These are phyloP conservation scores for Tagetes patula DNA, from an alignment of 129 eudicot species.

Conservation along the genomic window DNA sequence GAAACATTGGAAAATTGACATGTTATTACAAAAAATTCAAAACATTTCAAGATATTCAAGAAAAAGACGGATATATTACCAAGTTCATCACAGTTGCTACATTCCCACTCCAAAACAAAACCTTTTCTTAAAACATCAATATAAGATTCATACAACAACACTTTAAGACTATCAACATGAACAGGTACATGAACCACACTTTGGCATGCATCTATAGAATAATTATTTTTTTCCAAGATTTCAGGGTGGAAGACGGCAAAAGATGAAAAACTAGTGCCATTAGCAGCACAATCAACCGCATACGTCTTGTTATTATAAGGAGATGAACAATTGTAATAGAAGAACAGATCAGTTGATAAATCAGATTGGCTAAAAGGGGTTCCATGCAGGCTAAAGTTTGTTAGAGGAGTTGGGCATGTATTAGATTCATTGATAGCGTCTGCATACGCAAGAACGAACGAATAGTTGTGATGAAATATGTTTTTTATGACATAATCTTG, in stretches of 20 bases:
- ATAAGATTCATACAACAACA: constrained; percentile 44
- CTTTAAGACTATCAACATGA: constrained; percentile 24
- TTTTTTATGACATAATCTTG: constrained; percentile 47
- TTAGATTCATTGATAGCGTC: constrained; percentile 33
- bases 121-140: constrained; percentile 53
- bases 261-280: constrained; percentile 33
- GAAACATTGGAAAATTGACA: constrained; percentile 12
- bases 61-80: constrained; percentile 37
- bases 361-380: constrained; percentile 43
- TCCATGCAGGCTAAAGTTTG: constrained; percentile 46
- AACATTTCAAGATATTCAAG: neutral
- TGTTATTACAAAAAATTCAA: neutral
- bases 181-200: constrained; percentile 50
- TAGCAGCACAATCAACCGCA: constrained; percentile 42
- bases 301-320: constrained; percentile 24
- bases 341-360: constrained; percentile 34
- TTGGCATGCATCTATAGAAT: constrained; percentile 41
- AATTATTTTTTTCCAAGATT: constrained; percentile 36
- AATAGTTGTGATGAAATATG: constrained; percentile 42
- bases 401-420: constrained; percentile 50
- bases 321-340: constrained; percentile 47
- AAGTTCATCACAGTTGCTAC: constrained; percentile 42
- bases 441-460: constrained; percentile 34
- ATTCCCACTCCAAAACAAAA: constrained; percentile 61
- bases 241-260: constrained; percentile 61